Conservation (phyloP, 805 yeast genomes). For the Saturnispora diversa region DNA sequence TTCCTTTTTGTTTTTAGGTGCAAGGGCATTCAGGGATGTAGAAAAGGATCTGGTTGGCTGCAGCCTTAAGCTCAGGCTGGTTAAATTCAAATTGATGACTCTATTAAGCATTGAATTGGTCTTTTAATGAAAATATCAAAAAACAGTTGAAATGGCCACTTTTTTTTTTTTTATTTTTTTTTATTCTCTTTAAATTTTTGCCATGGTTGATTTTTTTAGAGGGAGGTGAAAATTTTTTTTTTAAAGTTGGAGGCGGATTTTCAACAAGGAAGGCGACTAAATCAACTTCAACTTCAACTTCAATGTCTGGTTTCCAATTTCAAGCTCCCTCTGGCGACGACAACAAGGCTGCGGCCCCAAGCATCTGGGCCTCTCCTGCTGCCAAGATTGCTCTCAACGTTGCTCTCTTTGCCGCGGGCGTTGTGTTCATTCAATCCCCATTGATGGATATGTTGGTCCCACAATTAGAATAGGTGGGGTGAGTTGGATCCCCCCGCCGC, state of each 20-base stretch:
- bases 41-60: background rate
- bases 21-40: slow-evolving; percentile 3
- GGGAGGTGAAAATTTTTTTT: background rate
- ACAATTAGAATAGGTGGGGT: slow-evolving; percentile 36
- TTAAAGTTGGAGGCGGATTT: background rate
- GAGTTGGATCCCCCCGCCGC: too few species aligned
- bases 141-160: too few species aligned
- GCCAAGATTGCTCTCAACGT: slow-evolving; percentile 59
- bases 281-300: slow-evolving; percentile 1
- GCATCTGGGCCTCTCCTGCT: slow-evolving; percentile 54
- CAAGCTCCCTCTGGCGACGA: slow-evolving; percentile 20
- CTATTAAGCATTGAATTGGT: too few species aligned
- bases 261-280: background rate
- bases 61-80: too few species aligned
- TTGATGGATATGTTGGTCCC: slow-evolving; percentile 78
- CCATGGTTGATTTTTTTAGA: too few species aligned
- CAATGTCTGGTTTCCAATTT: slow-evolving; percentile 29
- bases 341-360: slow-evolving; percentile 30
- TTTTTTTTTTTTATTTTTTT: too few species aligned
- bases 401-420: slow-evolving; percentile 62
- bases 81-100: too few species aligned
- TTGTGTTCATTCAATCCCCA: slow-evolving; percentile 68
- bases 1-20: slow-evolving; percentile 25
- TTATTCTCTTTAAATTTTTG: too few species aligned
- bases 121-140: too few species aligned